Base-by-base conservation (phyloP, 495 filamentous ascomycete species). In the Melanomma pulvis-pyrius region DNA sequence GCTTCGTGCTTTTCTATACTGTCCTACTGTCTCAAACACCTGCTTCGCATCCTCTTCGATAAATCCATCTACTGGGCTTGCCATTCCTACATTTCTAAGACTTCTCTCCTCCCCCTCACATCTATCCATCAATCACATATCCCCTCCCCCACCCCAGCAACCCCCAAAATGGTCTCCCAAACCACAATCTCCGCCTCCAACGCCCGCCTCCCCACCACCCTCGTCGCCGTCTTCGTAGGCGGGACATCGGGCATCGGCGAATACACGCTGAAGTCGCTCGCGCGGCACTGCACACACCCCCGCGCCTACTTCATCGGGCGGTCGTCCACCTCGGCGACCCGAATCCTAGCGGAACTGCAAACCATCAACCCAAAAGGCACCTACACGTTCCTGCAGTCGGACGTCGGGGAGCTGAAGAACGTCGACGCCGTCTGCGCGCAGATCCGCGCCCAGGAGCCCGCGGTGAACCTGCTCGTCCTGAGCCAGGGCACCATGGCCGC, bases 241-340 rank as follows among this genome's bases (percentile, higher is more conserved):
- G 88, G 79, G 25, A 91, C 89, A 0, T 82, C 81, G 34, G 89
- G 87, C 36, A 85, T 91, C 59, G 86, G 84, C 44, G 79, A 85
- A 65, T 68, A 79, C n/a, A 85, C 86, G 7, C 77, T 88, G 60
- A 83, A 78, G 58, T 71, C 80, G 30, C 86, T 90, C 54, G 82
- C 82, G 3, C 75, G 81, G 30, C 63, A 83, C 50, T 77, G 86
- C 8, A 41, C 72, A 11, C 69, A 75, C 41, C 84, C 86, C 41
- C 69, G 75, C 2, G 73, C 83, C 44, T 83, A 83, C 65, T 73
- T 84, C 11, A 70, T 83, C 63, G 82, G 83, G 63, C 75, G 78
- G 26, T 82, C 79, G 0, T 71, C 82, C 55, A 66, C 80, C 39
- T 69, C 82, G 1, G 82, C 74, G 2, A 68, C 65, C 47, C 73